A percentile compares a stretch with the other conserved stretches of the same genome.
Evolutionary conservation across 768 basidiomycete species (phyloP).

Genomic region (Tulasnella sp.): DNA sequence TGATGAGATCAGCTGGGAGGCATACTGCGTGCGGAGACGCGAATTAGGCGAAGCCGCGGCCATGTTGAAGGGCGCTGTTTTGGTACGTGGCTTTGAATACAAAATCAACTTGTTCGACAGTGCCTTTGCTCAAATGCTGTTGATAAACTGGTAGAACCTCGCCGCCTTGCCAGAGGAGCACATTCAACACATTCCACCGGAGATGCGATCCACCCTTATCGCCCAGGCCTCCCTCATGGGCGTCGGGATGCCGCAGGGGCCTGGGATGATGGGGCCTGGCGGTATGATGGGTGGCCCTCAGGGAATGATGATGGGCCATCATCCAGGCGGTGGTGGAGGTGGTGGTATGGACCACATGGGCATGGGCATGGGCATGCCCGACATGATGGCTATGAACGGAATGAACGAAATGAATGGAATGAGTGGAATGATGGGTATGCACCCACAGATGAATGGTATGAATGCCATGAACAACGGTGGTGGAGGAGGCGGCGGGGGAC

Average conservation of each 20-base stretch:
- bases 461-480: slow-evolving; percentile 29
- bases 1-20: slow-evolving; percentile 93
- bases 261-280: slow-evolving; percentile 27
- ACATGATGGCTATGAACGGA: slow-evolving; percentile 16
- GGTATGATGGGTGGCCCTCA: slow-evolving; percentile 21
- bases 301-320: slow-evolving; percentile 27
- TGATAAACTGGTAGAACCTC: slow-evolving; percentile 45
- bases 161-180: slow-evolving; percentile 76
- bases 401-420: slow-evolving; percentile 54
- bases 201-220: slow-evolving; percentile 82
- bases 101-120: background rate
- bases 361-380: slow-evolving; percentile 15
- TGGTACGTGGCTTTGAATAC: slow-evolving; percentile 40
- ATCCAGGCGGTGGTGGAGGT: background rate
- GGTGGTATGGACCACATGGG: slow-evolving; percentile 41
- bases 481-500: slow-evolving; percentile 6
- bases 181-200: slow-evolving; percentile 53
- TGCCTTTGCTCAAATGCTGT: background rate
- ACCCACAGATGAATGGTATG: slow-evolving; percentile 43
- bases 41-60: slow-evolving; percentile 71
- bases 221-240: slow-evolving; percentile 35
- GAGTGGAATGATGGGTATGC: slow-evolving; percentile 41
- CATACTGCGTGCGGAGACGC: slow-evolving; percentile 75
- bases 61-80: slow-evolving; percentile 71
- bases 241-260: slow-evolving; percentile 38